Percentiles rank a stretch among this genome's conserved stretches.
phyloP scores from a whole-genome alignment of 1,139 yeast genomes.

The Blastobotrys arbuscula region DNA sequence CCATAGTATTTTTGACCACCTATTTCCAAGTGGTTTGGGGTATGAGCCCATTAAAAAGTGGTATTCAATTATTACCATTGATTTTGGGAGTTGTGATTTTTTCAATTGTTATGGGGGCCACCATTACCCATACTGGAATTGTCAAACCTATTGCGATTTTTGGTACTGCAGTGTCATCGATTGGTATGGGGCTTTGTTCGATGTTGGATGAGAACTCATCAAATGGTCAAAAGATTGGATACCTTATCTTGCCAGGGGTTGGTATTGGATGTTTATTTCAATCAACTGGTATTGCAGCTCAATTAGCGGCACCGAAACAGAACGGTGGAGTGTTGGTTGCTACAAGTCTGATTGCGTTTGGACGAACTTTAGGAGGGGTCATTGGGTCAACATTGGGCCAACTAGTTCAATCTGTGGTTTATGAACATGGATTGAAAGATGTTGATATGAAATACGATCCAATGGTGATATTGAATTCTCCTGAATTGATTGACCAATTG shows the following conservation, averaged over 20 bases:
- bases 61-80: conserved; percentile 51
- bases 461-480: conserved; percentile 18
- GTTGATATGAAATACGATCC: conserved; percentile 13
- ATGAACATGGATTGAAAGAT: conserved; percentile 14
- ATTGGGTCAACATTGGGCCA: conserved; percentile 46
- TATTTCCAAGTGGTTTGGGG: conserved; percentile 52
- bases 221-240: conserved; percentile 40
- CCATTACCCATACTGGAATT: conserved; percentile 43
- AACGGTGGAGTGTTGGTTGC: conserved; percentile 46
- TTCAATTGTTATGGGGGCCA: conserved; percentile 43
- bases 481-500: conserved; percentile 19
- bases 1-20: conserved; percentile 44
- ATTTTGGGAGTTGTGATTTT: conserved; percentile 48
- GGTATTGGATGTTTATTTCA: conserved; percentile 53
- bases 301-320: conserved; percentile 49
- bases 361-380: conserved; percentile 46
- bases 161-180: conserved; percentile 41
- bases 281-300: conserved; percentile 47
- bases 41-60: conserved; percentile 50
- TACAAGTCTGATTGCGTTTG: conserved; percentile 45
- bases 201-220: conserved; percentile 29
- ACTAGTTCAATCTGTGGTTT: conserved; percentile 39
- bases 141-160: conserved; percentile 46
- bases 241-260: conserved; percentile 49
- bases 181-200: conserved; percentile 52